A percentile compares a stretch with the other conserved stretches of the same genome.
These are phyloP conservation scores for Tolypocladium nubicola DNA, from an alignment of 2,329 filamentous ascomycete species.

Conservation along the genomic window DNA sequence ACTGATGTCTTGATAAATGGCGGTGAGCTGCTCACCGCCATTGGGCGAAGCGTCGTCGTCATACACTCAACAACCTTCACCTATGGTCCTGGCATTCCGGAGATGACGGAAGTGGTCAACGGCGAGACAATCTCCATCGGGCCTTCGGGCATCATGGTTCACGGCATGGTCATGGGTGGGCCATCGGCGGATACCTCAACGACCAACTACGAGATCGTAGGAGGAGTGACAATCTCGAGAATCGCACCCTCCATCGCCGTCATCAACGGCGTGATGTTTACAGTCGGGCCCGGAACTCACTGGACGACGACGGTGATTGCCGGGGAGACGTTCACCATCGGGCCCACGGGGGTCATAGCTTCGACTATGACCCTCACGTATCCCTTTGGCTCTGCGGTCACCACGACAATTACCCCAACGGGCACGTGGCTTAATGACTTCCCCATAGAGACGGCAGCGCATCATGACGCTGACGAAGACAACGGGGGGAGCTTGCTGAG, in stretches of 20 bases:
- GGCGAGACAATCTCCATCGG: slow-evolving; percentile 42
- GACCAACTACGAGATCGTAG: slow-evolving; percentile 35
- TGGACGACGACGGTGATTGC: slow-evolving; percentile 34
- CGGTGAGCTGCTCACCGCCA: slow-evolving; percentile 34
- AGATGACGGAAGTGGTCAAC: slow-evolving; percentile 29
- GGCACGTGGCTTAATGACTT: slow-evolving; percentile 11
- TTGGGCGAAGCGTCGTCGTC: slow-evolving; percentile 29
- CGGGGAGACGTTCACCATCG: slow-evolving; percentile 40
- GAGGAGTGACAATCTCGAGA: slow-evolving; percentile 41
- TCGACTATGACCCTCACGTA: slow-evolving; percentile 32
- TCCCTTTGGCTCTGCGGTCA: slow-evolving; percentile 33
- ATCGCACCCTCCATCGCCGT: slow-evolving; percentile 37
- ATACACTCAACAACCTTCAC: slow-evolving; percentile 33
- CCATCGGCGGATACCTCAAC: slow-evolving; percentile 19
- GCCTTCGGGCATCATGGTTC: slow-evolving; percentile 29
- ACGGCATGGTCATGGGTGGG: slow-evolving; percentile 33
- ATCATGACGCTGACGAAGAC: slow-evolving; percentile 10
- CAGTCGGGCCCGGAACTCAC: slow-evolving; percentile 33
- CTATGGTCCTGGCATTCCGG: slow-evolving; percentile 26
- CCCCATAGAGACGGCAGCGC: slow-evolving; percentile 14
- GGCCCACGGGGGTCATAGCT: slow-evolving; percentile 34
- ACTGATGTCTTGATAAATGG: slow-evolving; percentile 36
- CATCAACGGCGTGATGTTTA: slow-evolving; percentile 39
- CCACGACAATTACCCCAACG: slow-evolving; percentile 27
- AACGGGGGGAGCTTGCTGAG: slow-evolving; percentile 6